Base-by-base conservation (phyloP, 352 stramenopile genomes). In the Globisporangium nunn region DNA sequence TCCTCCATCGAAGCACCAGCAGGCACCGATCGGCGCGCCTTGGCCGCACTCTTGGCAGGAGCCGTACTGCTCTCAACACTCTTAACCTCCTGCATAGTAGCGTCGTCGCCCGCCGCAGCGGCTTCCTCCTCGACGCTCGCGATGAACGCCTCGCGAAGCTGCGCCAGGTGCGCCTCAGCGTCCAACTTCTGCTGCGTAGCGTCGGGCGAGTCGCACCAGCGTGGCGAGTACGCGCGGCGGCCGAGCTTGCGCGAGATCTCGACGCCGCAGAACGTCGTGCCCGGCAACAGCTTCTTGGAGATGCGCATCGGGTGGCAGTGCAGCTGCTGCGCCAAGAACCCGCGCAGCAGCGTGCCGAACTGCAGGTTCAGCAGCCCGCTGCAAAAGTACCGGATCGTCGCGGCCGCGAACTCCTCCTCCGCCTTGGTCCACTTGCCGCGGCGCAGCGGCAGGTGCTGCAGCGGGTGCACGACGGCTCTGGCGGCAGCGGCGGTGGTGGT, bases 291-390 rank as follows among this genome's bases (percentile, higher is more conserved):
- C 61, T 90, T 90, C 74, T 90, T 90, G 43, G 80, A 90, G 59
- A 90, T 83, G 15, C 80, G 71, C 80, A 90, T 90, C 28, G 80
- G 80, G 51, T 86, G 74, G 62, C 80, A 91, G 59, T 91, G 74
- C 1, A 91, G 64, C 48, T 85, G 69, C 56, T 86, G 70, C 2
- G 80, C 80, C 40, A 91, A 64, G 63, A 85, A 91, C 28, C 77
- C 74, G n/a, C 80, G 74, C 33, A 91, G 63, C 15, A 75, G 87
- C 50, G 81, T 88, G 59, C 81, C 81, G 63, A 85, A 87, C 61
- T 85, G 76, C 35, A 91, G 74, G 30, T 75, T 67, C 30, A 91
- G 66, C 33, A 87, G 60, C 8, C 80, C 80, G 23, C 72, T 63
- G 48, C 79, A 74, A 54, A 90, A 90, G 68, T 87, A 85, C 35